Conservation (phyloP, 2,329 filamentous ascomycete genomes). For the Fusarium palustre region DNA sequence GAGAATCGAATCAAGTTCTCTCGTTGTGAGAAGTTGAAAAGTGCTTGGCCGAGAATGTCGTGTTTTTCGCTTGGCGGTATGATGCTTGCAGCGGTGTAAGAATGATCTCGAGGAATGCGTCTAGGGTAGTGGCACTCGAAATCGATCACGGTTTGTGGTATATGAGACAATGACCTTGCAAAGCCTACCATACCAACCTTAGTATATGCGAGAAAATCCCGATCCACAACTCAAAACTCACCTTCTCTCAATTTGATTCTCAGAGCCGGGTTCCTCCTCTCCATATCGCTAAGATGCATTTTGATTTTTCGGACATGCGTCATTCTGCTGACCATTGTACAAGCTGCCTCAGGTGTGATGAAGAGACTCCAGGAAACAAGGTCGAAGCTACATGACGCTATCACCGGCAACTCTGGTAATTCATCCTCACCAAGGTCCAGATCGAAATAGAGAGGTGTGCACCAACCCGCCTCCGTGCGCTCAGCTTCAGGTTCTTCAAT, state of each 20-base stretch:
- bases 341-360: not conserved
- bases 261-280: not conserved
- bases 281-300: conserved; percentile 17
- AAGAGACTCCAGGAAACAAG: conserved; percentile 20
- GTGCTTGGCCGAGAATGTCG: conserved; percentile 5
- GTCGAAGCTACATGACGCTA: conserved; percentile 12
- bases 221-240: not conserved
- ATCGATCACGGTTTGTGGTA: not conserved
- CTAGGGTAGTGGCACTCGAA: conserved; percentile 17
- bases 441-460: conserved; percentile 4
- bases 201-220: not conserved
- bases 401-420: conserved; percentile 3
- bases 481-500: conserved; percentile 11
- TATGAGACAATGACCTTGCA: not conserved
- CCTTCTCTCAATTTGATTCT: conserved; percentile 6
- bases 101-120: conserved; percentile 6
- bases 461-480: not conserved
- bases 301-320: conserved; percentile 1
- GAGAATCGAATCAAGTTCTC: not conserved
- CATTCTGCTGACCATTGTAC: conserved; percentile 13
- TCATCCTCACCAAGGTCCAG: not conserved
- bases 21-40: conserved; percentile 18
- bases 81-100: not conserved
- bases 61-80: not conserved
- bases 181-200: not conserved